phyloP scores from a whole-genome alignment of 352 stramenopile genomes.

The Phytophthora citrophthora region DNA sequence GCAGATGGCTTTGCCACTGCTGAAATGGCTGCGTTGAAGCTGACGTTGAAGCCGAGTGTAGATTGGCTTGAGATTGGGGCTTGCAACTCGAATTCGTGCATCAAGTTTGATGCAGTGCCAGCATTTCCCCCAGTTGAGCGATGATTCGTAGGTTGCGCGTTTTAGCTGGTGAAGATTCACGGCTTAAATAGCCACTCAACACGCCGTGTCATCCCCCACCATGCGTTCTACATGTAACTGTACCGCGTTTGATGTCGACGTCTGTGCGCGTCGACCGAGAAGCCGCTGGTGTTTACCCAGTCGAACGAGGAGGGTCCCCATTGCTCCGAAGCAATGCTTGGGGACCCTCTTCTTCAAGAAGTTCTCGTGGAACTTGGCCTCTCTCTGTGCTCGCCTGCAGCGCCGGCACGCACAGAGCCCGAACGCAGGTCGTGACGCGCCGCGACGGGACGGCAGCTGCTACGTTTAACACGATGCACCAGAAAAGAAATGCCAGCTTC shows the following conservation, averaged over 20 bases:
- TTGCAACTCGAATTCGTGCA: not conserved
- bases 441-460: constrained; percentile 35
- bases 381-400: constrained; percentile 2
- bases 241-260: constrained; percentile 1
- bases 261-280: constrained; percentile 11
- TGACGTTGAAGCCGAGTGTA: constrained; percentile 1
- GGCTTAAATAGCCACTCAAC: too few relatives aligned
- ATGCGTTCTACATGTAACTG: too few relatives aligned
- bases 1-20: constrained; percentile 6
- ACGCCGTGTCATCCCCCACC: too few relatives aligned
- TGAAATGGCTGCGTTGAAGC: constrained; percentile 10
- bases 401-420: constrained; percentile 15
- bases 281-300: not conserved
- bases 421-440: constrained; percentile 42
- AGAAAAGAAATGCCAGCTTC: not conserved
- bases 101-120: not conserved
- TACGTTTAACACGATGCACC: constrained; percentile 10
- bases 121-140: not conserved
- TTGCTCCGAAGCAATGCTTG: not conserved
- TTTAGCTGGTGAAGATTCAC: not conserved
- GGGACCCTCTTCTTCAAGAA: constrained; percentile 1
- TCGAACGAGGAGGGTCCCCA: constrained; percentile 1
- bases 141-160: not conserved
- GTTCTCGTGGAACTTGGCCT: not conserved
- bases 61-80: not conserved